These are phyloP conservation scores for Sugiyamaella novakii DNA, from an alignment of 1,139 yeast species.

Conservation along the genomic window DNA sequence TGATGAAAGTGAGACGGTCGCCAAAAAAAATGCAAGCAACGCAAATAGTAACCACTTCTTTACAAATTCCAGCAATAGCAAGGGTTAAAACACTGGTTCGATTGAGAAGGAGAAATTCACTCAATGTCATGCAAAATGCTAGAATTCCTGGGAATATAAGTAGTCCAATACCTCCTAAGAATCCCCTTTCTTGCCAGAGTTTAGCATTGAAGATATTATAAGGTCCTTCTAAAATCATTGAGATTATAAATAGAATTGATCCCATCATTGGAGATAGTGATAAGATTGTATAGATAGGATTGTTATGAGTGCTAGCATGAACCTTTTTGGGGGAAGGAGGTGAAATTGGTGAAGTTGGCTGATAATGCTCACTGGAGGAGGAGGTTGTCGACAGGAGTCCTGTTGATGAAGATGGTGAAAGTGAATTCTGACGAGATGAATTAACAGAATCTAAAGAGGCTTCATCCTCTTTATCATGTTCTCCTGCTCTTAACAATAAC, in stretches of 20 bases:
- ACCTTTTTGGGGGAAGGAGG: background rate
- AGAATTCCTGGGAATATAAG: slow-evolving; percentile 79
- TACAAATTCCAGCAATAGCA: slow-evolving; percentile 88
- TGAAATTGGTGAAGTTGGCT: background rate
- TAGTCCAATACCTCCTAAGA: slow-evolving; percentile 55
- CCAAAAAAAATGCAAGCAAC: slow-evolving; percentile 73
- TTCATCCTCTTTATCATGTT: background rate
- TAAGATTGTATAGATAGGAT: slow-evolving; percentile 81
- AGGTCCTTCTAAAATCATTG: slow-evolving; percentile 68
- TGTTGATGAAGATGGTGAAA: background rate
- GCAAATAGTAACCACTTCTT: slow-evolving; percentile 80
- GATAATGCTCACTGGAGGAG: background rate
- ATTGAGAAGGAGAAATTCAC: slow-evolving; percentile 82
- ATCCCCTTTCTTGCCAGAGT: slow-evolving; percentile 65
- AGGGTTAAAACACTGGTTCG: slow-evolving; percentile 84
- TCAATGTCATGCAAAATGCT: slow-evolving; percentile 87
- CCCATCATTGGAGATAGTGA: slow-evolving; percentile 87
- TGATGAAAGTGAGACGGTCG: slow-evolving; percentile 66
- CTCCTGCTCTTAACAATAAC: slow-evolving; percentile 52
- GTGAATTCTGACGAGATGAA: background rate
- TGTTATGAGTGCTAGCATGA: slow-evolving; percentile 36
- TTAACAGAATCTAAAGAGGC: background rate
- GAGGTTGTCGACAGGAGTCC: background rate
- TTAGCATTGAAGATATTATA: slow-evolving; percentile 52
- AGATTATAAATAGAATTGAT: slow-evolving; percentile 58